Evolutionary conservation across 495 filamentous ascomycete species (phyloP).

Genomic region (Hyaloscypha bicolor): DNA sequence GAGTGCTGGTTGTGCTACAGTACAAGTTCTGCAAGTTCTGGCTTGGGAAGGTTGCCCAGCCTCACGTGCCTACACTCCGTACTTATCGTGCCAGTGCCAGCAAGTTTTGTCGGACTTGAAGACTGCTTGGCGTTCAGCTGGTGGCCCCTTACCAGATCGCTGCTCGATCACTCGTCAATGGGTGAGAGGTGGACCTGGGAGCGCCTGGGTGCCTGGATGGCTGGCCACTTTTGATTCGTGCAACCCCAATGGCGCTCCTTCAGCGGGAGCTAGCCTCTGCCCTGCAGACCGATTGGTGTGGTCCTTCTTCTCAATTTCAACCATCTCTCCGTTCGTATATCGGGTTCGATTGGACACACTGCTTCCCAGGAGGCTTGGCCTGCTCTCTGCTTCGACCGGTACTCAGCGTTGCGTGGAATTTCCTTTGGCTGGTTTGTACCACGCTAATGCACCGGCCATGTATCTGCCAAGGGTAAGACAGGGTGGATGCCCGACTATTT

Average conservation of each 20-base stretch:
- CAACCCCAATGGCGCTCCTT: slow-evolving; percentile 8
- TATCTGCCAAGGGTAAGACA: not conserved
- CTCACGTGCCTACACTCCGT: slow-evolving; percentile 9
- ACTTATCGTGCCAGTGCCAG: not conserved
- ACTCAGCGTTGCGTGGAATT: not conserved
- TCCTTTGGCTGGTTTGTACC: not conserved
- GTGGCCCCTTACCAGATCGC: not conserved
- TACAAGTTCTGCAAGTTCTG: not conserved
- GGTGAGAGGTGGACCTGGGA: not conserved
- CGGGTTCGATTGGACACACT: slow-evolving; percentile 6
- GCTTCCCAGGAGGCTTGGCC: not conserved
- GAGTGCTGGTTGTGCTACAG: not conserved
- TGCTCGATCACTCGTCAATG: not conserved
- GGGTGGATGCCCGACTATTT: slow-evolving; percentile 11
- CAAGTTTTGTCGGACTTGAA: not conserved
- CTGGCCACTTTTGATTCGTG: slow-evolving; percentile 4
- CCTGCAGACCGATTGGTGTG: slow-evolving; percentile 5
- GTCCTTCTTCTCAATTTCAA: slow-evolving; percentile 1
- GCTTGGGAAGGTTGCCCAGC: not conserved
- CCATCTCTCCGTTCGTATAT: not conserved
- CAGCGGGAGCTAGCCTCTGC: slow-evolving; percentile 16
- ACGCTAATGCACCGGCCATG: not conserved
- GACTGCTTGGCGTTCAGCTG: not conserved
- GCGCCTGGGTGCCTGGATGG: not conserved
- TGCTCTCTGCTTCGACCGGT: not conserved